A percentile compares a stretch with the other conserved stretches of the same genome.
These are phyloP conservation scores for Phalaenopsis hybrid DNA, from an alignment of 116 monocot genomes.

Conservation along the genomic window DNA sequence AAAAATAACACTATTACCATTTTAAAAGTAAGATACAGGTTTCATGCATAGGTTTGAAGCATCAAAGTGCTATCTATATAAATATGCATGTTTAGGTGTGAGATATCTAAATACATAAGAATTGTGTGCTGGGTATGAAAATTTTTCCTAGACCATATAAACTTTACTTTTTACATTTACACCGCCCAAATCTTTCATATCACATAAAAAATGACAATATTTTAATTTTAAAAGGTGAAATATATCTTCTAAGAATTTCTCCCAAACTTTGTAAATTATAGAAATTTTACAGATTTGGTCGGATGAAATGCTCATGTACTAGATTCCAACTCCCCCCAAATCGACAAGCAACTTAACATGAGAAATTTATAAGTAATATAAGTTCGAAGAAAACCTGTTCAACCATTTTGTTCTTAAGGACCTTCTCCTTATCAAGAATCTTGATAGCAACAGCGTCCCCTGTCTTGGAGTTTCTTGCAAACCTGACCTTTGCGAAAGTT, in stretches of 20 bases:
- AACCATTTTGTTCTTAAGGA: constrained; percentile 42
- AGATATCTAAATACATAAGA: no score
- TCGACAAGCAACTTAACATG: background rate
- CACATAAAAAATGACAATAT: no score
- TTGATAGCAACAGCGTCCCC: constrained; percentile 41
- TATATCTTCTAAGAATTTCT: background rate
- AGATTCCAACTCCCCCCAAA: background rate
- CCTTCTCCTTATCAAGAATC: constrained; percentile 40
- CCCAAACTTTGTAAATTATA: background rate
- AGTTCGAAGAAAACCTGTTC: constrained; percentile 25
- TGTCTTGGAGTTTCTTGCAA: constrained; percentile 41
- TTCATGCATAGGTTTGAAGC: no score
- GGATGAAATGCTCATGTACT: background rate
- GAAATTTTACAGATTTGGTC: background rate
- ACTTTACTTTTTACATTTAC: no score
- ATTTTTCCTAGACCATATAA: no score
- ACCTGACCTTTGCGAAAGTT: constrained; percentile 52
- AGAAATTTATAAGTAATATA: background rate
- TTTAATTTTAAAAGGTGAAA: no score
- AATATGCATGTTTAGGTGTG: no score
- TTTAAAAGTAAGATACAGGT: no score
- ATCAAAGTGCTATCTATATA: no score
- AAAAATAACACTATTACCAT: no score
- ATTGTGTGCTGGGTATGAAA: no score
- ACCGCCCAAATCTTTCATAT: no score